phyloP scores from a whole-genome alignment of 2,329 filamentous ascomycete genomes.

The Colletotrichum ledebouriae region DNA sequence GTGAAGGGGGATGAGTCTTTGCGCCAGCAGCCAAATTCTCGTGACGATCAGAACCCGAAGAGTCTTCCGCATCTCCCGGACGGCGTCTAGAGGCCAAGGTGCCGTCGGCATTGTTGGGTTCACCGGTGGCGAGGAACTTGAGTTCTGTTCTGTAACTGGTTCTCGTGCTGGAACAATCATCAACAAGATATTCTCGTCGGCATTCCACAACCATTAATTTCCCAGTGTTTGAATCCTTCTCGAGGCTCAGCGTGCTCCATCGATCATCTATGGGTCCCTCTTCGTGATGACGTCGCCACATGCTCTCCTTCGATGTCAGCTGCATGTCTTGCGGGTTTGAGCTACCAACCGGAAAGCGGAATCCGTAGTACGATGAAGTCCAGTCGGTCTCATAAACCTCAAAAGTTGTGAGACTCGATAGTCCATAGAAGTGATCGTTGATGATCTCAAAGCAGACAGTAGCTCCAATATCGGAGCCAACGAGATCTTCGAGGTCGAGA shows the following conservation, averaged over 20 bases:
- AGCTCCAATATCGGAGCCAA: constrained; percentile 74
- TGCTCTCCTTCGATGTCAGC: constrained; percentile 57
- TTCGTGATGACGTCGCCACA: constrained; percentile 75
- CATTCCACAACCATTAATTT: constrained; percentile 74
- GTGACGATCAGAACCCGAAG: not conserved
- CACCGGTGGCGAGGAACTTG: constrained; percentile 52
- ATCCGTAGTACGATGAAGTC: constrained; percentile 78
- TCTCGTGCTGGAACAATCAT: constrained; percentile 69
- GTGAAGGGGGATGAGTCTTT: constrained; percentile 52
- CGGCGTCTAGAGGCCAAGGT: not conserved
- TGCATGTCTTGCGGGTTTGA: constrained; percentile 55
- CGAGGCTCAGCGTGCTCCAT: constrained; percentile 77
- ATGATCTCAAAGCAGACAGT: constrained; percentile 81
- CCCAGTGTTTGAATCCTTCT: constrained; percentile 70
- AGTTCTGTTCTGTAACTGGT: constrained; percentile 75
- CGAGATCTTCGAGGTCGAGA: constrained; percentile 69
- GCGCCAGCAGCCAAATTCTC: not conserved
- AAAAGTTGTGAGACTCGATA: constrained; percentile 75
- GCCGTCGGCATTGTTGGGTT: constrained; percentile 37
- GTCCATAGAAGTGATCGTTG: constrained; percentile 74
- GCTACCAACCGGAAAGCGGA: constrained; percentile 69
- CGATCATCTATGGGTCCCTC: constrained; percentile 82
- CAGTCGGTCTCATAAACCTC: constrained; percentile 75
- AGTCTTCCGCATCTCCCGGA: not conserved
- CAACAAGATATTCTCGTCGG: constrained; percentile 74